Base-by-base conservation (phyloP, 2,329 filamentous ascomycete species). In the Trichoderma brevicompactum region DNA sequence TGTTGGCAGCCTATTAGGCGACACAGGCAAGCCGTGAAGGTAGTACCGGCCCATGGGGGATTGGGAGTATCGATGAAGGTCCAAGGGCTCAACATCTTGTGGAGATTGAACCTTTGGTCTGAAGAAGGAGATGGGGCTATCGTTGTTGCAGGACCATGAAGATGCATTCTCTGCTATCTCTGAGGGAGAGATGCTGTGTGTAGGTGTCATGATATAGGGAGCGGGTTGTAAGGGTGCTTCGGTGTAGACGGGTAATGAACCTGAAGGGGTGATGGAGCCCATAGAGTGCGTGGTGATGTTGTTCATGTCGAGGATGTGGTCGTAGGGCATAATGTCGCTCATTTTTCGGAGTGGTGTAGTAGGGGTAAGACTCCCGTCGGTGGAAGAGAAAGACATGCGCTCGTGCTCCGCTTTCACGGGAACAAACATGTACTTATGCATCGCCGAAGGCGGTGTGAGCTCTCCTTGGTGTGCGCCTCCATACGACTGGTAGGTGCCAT, bases 71-170 rank as follows among this genome's bases (percentile, higher is more conserved):
- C 76, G 75, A 59, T 79, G 74, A 56, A 79, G 68, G 17, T 78
- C 75, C 40, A 79, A 69, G 1, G 69, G 63, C 17, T 78, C 74
- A 69, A 77, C 74, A 41, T 73, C 75, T 32, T 69, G 68, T 13
- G 72, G 73, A 5, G 74, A 70, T 10, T 73, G 74, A 48, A 67
- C 67, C 56, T 74, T 76, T 36, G 70, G 74, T n/a, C 73, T 69
- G 67, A 79, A 79, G 73, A 79, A 77, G 44, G 74, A 74, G 40
- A 80, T 78, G 28, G 78, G 78, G 70, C 78, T 80, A 59, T 80
- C 77, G 61, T 75, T 79, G 68, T 73, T 73, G 59, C 76, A 78
- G 2, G 76, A 76, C 78, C 77, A 80, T 10, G 78, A 75, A 15
- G 77, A 75, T 19, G 74, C 72, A 5, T 74, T 74, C 43, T 79